Percentiles rank a stretch among this genome's conserved stretches.
phyloP scores from a whole-genome alignment of 2,329 filamentous ascomycete species.

The Hypoxylon sp. region DNA sequence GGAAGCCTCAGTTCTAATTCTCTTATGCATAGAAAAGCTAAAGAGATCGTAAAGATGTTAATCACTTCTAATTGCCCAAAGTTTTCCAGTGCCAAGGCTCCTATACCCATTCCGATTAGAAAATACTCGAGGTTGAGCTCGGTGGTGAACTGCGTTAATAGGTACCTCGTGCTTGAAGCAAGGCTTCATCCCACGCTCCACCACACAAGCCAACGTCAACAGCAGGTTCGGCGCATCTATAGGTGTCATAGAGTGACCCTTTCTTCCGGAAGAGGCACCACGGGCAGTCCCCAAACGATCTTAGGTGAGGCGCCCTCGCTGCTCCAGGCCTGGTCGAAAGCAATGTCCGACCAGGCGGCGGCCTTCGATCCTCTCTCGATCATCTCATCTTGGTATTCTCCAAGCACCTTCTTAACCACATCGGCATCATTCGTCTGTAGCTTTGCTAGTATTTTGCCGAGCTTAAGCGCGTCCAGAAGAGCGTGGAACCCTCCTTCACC shows the following conservation, averaged over 20 bases:
- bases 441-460: conserved; percentile 44
- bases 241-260: conserved; percentile 22
- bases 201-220: not conserved
- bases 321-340: conserved; percentile 38
- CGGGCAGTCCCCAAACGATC: conserved; percentile 39
- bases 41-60: not conserved
- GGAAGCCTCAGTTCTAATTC: not conserved
- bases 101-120: not conserved
- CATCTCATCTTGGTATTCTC: conserved; percentile 50
- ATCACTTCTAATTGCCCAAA: not conserved
- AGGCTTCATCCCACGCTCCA: not conserved
- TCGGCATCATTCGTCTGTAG: conserved; percentile 37
- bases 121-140: conserved; percentile 5
- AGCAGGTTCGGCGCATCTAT: not conserved
- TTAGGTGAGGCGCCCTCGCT: conserved; percentile 23
- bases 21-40: not conserved
- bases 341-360: conserved; percentile 40
- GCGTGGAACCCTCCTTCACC: conserved; percentile 47
- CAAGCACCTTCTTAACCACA: conserved; percentile 41
- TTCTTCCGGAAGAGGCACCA: conserved; percentile 41
- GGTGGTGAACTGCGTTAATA: not conserved
- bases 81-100: not conserved
- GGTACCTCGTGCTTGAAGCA: not conserved
- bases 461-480: conserved; percentile 63
- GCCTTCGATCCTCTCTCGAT: conserved; percentile 47